Conservation (phyloP, 257 asterid genomes). For the Knoxia roxburghii region DNA sequence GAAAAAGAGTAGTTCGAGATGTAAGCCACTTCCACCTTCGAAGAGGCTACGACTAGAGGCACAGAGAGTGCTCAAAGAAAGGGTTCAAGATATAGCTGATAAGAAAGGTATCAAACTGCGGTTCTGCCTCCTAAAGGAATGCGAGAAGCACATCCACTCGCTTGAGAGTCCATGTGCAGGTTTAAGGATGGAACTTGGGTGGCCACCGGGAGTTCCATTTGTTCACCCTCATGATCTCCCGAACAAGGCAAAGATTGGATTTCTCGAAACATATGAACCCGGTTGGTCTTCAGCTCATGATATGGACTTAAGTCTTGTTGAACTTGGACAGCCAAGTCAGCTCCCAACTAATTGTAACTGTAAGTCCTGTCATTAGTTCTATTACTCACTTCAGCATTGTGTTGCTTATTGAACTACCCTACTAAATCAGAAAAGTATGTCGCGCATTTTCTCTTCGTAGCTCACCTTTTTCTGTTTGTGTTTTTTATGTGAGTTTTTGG, state of each 20-base stretch:
- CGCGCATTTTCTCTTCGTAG: too few relatives aligned
- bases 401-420: background rate
- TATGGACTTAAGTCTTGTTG: constrained; percentile 53
- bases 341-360: constrained; percentile 31
- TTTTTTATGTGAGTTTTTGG: background rate
- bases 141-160: constrained; percentile 81
- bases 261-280: constrained; percentile 95
- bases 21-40: constrained; percentile 93
- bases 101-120: constrained; percentile 93
- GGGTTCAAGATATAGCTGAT: constrained; percentile 97
- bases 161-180: constrained; percentile 85
- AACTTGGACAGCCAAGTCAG: constrained; percentile 32
- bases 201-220: constrained; percentile 97
- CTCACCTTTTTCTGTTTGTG: background rate
- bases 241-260: constrained; percentile 96
- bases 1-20: constrained; percentile 57
- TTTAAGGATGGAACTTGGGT: constrained; percentile 87
- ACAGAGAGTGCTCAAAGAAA: constrained; percentile 90
- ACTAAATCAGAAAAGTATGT: background rate
- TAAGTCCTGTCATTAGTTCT: constrained; percentile 23
- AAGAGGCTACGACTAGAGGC: constrained; percentile 95
- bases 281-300: constrained; percentile 94
- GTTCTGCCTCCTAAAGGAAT: constrained; percentile 88
- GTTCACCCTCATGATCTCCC: constrained; percentile 99
- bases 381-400: constrained; percentile 6